A percentile compares a stretch with the other conserved stretches of the same genome.
These are phyloP conservation scores for Tuber umbilicatum DNA, from an alignment of 495 filamentous ascomycete genomes.

Conservation along the genomic window DNA sequence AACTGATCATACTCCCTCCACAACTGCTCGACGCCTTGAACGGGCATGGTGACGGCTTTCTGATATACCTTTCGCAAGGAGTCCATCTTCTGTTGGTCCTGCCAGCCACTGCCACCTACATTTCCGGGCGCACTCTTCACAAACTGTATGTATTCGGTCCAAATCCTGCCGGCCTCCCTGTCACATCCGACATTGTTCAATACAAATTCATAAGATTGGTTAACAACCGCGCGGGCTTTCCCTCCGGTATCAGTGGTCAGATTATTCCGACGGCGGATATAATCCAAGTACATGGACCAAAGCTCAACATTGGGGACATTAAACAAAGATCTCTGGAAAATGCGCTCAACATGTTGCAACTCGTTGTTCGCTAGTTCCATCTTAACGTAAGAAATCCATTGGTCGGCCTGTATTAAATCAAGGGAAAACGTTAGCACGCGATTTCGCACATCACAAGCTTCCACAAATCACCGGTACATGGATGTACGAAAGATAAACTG, in stretches of 20 bases:
- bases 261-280: constrained; percentile 84
- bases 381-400: constrained; percentile 76
- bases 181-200: constrained; percentile 85
- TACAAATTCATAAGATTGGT: constrained; percentile 81
- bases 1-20: constrained; percentile 98
- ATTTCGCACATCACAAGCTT: constrained; percentile 15
- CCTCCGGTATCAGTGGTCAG: constrained; percentile 72
- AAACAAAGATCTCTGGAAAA: constrained; percentile 70
- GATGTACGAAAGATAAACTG: constrained; percentile 6
- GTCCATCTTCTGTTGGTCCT: constrained; percentile 98
- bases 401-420: constrained; percentile 61
- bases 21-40: constrained; percentile 65
- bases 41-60: constrained; percentile 76
- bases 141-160: constrained; percentile 89
- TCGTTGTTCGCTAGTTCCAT: constrained; percentile 84
- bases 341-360: constrained; percentile 64
- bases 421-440: constrained; percentile 14
- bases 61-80: constrained; percentile 83
- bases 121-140: constrained; percentile 76
- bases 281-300: constrained; percentile 91
- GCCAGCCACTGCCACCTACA: constrained; percentile 75
- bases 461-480: constrained; percentile 22
- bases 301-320: constrained; percentile 70
- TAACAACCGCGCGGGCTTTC: constrained; percentile 65
- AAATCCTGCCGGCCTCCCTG: constrained; percentile 81